Evolutionary conservation across 257 asterid species (phyloP).

Genomic region (Leonotis leonurus): DNA sequence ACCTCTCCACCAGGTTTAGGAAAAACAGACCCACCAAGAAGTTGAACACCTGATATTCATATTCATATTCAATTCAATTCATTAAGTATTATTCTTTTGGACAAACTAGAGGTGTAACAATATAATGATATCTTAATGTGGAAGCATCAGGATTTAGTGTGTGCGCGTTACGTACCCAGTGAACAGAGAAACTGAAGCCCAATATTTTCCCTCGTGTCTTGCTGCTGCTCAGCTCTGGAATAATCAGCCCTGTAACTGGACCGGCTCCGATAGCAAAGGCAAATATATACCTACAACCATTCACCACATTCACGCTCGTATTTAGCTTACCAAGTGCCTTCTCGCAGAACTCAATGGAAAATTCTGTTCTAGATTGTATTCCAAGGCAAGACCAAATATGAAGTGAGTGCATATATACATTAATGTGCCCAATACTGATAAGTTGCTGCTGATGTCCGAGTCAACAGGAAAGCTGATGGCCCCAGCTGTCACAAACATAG

Average conservation of each 20-base stretch:
- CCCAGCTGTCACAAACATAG: constrained; percentile 53
- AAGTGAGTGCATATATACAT: constrained; percentile 30
- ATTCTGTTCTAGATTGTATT: not conserved
- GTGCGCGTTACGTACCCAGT: constrained; percentile 87
- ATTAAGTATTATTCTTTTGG: not conserved
- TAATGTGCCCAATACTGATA: constrained; percentile 66
- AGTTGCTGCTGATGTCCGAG: constrained; percentile 40
- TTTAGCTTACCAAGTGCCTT: not conserved
- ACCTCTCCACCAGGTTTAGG: constrained; percentile 56
- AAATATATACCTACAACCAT: constrained; percentile 54
- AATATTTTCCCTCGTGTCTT: constrained; percentile 75
- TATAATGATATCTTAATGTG: not conserved
- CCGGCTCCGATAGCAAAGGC: constrained; percentile 78
- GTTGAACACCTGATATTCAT: constrained; percentile 62
- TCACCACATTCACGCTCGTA: too few relatives aligned
- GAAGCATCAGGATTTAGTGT: not conserved
- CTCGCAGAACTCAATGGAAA: not conserved
- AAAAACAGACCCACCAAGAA: constrained; percentile 76
- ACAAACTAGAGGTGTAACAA: not conserved
- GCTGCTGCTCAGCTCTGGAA: constrained; percentile 95
- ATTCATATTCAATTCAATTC: too few relatives aligned
- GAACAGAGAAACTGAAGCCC: constrained; percentile 81
- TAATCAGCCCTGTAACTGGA: constrained; percentile 74
- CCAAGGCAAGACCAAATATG: not conserved
- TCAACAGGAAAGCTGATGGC: constrained; percentile 54